These are phyloP conservation scores for Pharnaceum exiguum DNA, from an alignment of 148 eudicot genomes.

Conservation along the genomic window DNA sequence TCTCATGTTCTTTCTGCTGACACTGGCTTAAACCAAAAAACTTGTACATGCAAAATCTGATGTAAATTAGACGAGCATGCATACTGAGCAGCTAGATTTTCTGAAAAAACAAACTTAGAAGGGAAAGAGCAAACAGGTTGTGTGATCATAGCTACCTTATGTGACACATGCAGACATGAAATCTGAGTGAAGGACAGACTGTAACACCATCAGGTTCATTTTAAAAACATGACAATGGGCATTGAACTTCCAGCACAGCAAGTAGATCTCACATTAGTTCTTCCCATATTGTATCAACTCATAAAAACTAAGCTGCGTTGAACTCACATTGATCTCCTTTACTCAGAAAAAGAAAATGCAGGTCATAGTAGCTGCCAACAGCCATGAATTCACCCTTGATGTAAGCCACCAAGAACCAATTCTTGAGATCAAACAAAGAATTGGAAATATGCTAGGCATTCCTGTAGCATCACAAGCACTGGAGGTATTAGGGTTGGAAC, in stretches of 20 bases:
- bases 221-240: slow-evolving; percentile 26
- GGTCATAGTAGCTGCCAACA: slow-evolving; percentile 40
- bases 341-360: slow-evolving; percentile 36
- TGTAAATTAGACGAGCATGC: slow-evolving; percentile 2
- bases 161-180: slow-evolving; percentile 22
- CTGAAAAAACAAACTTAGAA: slow-evolving; percentile 1
- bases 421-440: slow-evolving; percentile 57
- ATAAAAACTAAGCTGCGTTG: too few species aligned
- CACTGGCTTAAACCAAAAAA: too few species aligned
- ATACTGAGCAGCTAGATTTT: background rate
- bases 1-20: too few species aligned
- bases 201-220: slow-evolving; percentile 25
- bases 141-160: slow-evolving; percentile 15
- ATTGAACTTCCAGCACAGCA: background rate
- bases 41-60: background rate
- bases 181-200: slow-evolving; percentile 36
- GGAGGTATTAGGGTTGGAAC: slow-evolving; percentile 53
- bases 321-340: background rate
- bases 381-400: slow-evolving; percentile 43
- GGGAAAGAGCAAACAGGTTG: too few species aligned
- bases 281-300: background rate
- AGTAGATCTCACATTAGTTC: background rate
- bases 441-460: slow-evolving; percentile 39
- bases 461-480: slow-evolving; percentile 59
- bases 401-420: slow-evolving; percentile 53